These are phyloP conservation scores for Leccinum fallax DNA, from an alignment of 1,284 basidiomycete genomes.

Conservation along the genomic window DNA sequence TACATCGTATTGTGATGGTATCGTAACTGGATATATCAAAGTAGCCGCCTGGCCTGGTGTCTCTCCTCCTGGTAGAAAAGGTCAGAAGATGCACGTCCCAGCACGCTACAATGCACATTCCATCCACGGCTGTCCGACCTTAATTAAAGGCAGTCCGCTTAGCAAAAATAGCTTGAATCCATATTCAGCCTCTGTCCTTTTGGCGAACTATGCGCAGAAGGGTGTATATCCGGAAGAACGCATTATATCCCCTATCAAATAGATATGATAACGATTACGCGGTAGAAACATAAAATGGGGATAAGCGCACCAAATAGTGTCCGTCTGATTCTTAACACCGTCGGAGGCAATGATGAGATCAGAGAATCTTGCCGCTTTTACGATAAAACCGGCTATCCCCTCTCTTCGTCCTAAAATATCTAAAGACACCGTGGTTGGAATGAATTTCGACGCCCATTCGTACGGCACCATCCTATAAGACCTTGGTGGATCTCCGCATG, in stretches of 20 bases:
- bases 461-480: conserved; percentile 9
- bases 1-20: conserved; percentile 10
- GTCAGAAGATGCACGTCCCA: conserved; percentile 21
- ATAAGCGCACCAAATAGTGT: conserved; percentile 25
- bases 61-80: conserved; percentile 10
- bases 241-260: conserved; percentile 24
- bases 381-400: conserved; percentile 18
- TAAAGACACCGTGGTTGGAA: conserved; percentile 10
- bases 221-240: conserved; percentile 27
- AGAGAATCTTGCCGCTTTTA: conserved; percentile 15
- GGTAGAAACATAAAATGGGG: conserved; percentile 2
- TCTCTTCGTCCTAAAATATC: conserved; percentile 22
- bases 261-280: conserved; percentile 3
- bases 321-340: conserved; percentile 30
- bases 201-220: conserved; percentile 28
- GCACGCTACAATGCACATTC: conserved; percentile 6
- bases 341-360: conserved; percentile 33
- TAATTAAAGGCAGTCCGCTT: conserved; percentile 20
- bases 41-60: not conserved
- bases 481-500: conserved; percentile 22
- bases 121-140: conserved; percentile 7
- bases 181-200: conserved; percentile 21
- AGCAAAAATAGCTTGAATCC: conserved; percentile 17
- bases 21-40: conserved; percentile 21
- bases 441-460: conserved; percentile 7